Conservation (phyloP, 1,284 basidiomycete genomes). For the Papiliotrema nemorosa region DNA sequence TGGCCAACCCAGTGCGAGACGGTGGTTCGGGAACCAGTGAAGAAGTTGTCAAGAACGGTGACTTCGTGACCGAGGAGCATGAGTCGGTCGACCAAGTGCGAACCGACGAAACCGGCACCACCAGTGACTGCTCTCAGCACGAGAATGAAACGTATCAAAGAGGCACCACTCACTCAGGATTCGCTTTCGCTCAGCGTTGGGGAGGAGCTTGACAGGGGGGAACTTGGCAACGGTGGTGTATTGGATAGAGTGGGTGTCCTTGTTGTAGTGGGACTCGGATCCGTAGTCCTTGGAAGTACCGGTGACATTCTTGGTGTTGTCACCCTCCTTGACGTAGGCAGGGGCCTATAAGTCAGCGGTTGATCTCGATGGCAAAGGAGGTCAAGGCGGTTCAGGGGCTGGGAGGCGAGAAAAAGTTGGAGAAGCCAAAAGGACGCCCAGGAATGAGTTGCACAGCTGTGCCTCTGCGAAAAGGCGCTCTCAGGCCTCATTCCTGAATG, state of each 20-base stretch:
- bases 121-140: conserved; percentile 58
- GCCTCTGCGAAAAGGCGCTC: no score
- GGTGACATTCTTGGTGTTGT: conserved; percentile 57
- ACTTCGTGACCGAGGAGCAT: conserved; percentile 98
- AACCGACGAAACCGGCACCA: conserved; percentile 95
- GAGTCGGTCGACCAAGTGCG: conserved; percentile 92
- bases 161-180: conserved; percentile 55
- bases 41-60: conserved; percentile 96
- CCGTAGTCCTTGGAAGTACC: conserved; percentile 57
- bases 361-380: background rate
- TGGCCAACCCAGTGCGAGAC: conserved; percentile 90
- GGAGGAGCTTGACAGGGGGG: conserved; percentile 81
- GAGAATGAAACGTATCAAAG: conserved; percentile 3
- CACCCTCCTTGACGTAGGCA: conserved; percentile 53
- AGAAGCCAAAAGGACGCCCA: no score
- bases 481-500: no score
- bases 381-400: no score
- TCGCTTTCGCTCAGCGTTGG: conserved; percentile 74
- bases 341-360: conserved; percentile 26
- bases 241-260: conserved; percentile 72
- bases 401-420: no score
- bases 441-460: no score
- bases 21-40: conserved; percentile 93
- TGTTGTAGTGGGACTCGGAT: conserved; percentile 77
- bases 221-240: conserved; percentile 87